Base-by-base conservation (phyloP, 176 grass and related monocot genomes). In the Rhipidocladum racemiflorum region DNA sequence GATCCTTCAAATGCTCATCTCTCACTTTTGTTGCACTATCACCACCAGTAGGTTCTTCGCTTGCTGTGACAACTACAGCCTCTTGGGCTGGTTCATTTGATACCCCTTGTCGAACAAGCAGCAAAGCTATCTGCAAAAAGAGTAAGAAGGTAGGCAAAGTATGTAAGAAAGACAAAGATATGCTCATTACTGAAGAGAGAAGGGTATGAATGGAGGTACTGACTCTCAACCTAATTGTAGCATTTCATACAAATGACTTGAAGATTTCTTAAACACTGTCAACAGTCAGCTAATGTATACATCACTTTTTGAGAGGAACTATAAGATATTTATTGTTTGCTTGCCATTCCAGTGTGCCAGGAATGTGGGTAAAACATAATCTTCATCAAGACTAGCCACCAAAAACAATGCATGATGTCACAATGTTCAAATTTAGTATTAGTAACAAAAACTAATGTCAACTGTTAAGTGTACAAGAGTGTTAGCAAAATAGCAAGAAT, bases 61-160 rank as follows among this genome's bases (percentile, higher is more conserved):
- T 81, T 50, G 20, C 48, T 70, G 83, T 76, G 55, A 80, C 63
- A 32, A 70, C 68, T n/a, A 57, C 40, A 76, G 76, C 67, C 50
- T 89, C 86, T 78, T 83, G 59, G 63, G 65, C 70, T 79, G 85
- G 68, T 23, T 89, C 80, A 70, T 91, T 89, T 67, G 91, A 85
- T 29, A 87, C 86, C 12, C 88, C 91, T 89, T 84, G 86, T 57
- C 94, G 94, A 77, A 97, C 94, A 61, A 97, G 91, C 72, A 87
- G 86, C 61, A 97, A 76, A 91, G 94, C 94, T 83, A 97, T 97
- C 94, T 97, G 85, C 45, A 43, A 69, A 54, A 64, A 62, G 14
- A 54, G 30, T 61, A 85, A 81, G 74, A 42, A 50, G 38, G 20
- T 65, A 78, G 68, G 38, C 70, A 75, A 87, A 75, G 57, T 53